Base-by-base conservation (phyloP, 2,329 filamentous ascomycete species). In the Sporothrix luriei region DNA sequence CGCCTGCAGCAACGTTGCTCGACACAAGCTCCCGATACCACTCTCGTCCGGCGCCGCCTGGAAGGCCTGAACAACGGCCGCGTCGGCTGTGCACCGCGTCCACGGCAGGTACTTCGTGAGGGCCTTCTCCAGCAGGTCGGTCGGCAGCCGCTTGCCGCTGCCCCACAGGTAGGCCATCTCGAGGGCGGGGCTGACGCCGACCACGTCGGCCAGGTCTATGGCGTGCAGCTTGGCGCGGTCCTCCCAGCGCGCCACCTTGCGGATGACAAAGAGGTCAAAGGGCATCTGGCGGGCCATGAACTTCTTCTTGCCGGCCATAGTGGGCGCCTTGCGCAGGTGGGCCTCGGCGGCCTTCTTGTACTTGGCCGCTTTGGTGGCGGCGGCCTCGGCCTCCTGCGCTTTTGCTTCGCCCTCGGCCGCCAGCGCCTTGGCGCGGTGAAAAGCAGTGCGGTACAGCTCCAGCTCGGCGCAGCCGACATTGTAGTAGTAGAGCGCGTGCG, bases 151-250 rank as follows among this genome's bases (percentile, higher is more conserved):
- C 79, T 92, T 94, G 74, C 88, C 88, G 0, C 94, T 94, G 76
- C 92, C 94, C 94, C 94, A 98, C 75, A 98, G 88, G 78, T 94
- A 97, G 14, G 91, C 89, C 91, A 98, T 97, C 81, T 98, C 95
- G 75, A 93, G 87, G 0, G 92, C 83, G 0, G 95, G 95, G 71
- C 89, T 91, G 3, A 92, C 84, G 0, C 93, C 93, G 10, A 96
- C 84, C 0, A 91, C 93, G 74, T 98, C 94, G 1, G 91, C 85
- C 3, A 97, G 82, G 62, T 90, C 86, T 43, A 92, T 80, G 1
- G 85, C 83, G 78, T 89, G 86, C 59, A 85, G 82, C 76, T 89
- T 90, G 4, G 91, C 88, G 26, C 93, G 85, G 40, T 88, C 87
- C 75, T 96, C 90, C 94, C 94, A 97, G 78, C 97, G 97, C 68